phyloP scores from a whole-genome alignment of 805 yeast species.

The Sungouiozyma intestinalis region DNA sequence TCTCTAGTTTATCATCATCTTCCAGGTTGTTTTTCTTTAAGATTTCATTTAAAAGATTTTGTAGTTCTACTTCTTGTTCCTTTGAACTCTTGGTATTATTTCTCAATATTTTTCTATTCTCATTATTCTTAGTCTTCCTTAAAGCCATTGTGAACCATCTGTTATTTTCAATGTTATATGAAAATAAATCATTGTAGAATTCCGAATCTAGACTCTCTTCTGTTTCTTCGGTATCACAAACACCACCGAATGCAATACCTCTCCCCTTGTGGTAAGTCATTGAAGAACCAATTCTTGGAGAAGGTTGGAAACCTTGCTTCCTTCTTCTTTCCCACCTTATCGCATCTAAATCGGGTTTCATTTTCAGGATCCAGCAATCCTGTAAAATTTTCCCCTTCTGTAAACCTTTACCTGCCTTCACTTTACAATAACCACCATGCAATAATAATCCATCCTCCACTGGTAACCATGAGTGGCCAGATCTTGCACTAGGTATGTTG shows the following conservation, averaged over 20 bases:
- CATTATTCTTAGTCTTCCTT: constrained; percentile 8
- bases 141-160: constrained; percentile 65
- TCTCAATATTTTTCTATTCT: constrained; percentile 29
- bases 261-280: constrained; percentile 76
- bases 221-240: constrained; percentile 87
- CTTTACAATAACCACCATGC: constrained; percentile 89
- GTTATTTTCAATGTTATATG: constrained; percentile 77
- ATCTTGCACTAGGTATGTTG: constrained; percentile 78
- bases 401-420: constrained; percentile 61
- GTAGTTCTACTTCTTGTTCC: constrained; percentile 68
- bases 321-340: constrained; percentile 84
- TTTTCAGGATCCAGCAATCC: constrained; percentile 79
- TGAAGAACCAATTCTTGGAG: constrained; percentile 91
- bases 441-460: constrained; percentile 67
- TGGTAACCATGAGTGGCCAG: constrained; percentile 85
- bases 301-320: constrained; percentile 82
- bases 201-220: constrained; percentile 82
- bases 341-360: constrained; percentile 67
- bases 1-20: constrained; percentile 42
- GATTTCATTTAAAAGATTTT: constrained; percentile 65
- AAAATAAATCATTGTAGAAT: constrained; percentile 69
- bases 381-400: constrained; percentile 84
- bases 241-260: constrained; percentile 92
- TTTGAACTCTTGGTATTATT: constrained; percentile 36
- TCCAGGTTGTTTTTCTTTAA: constrained; percentile 62